Evolutionary conservation across 2,329 filamentous ascomycete species (phyloP), one percentile per base, ranked within the genome.

Genomic region (Pseudopithomyces chartarum): DNA sequence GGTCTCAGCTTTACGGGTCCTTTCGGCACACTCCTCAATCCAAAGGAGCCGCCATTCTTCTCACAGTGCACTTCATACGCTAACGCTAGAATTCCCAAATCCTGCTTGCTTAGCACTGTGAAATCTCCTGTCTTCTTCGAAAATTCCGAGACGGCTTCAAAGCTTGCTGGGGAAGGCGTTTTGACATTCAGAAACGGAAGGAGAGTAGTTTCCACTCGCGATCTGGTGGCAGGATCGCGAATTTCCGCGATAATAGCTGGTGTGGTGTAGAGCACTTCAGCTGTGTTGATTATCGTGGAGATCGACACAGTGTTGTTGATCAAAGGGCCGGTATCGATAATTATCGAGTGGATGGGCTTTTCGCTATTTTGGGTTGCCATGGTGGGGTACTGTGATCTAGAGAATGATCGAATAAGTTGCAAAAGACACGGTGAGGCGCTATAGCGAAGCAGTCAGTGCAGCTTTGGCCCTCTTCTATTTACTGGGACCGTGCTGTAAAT

Each of bases 21-120:
- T 0, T 88, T 90, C 0, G 94, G 94, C 2, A 85, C 84, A 56
- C 85, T 90, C 59, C 93, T 84, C 74, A 97, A 70, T 57, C 93
- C 85, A 90, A 91, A 96, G 73, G 96, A 88, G 1, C 93, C 93
- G n/a, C 88, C 87, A 73, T 96, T 96, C 56, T 88, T 82, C 80
- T 98, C 93, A 68, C 91, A 90, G 68, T 98, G 94, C n/a, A 98
- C 74, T 74, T 99, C 95, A 74, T 98, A 98, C 1, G 92, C 90
- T 54, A 99, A 80, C 8, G 94, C 95, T 69, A 98, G 81, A 39
- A 99, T 84, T 65, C 96, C 90, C 58, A 98, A 81, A 86, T 99
- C 95, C 1, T 92, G 90, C 71, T 85, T 87, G 78, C 93, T 97
- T 56, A 99, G 80, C 0, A 97, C 94, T 11, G 90, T 86, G 60